These are phyloP conservation scores for Pouteria campechiana DNA, from an alignment of 179 eudicot genomes.

Conservation along the genomic window DNA sequence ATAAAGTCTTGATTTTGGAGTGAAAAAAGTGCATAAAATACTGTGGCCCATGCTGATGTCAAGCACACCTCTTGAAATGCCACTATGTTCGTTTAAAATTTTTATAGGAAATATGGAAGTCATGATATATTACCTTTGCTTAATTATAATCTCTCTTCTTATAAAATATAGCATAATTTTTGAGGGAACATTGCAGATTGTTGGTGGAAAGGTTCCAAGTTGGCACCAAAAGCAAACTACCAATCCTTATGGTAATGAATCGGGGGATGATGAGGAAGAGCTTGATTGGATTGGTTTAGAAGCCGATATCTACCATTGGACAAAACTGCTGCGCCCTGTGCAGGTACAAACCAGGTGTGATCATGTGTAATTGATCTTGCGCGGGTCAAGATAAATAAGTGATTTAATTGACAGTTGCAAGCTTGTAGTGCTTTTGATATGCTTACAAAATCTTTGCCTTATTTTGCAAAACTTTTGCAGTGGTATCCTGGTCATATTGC, in stretches of 20 bases:
- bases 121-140: background rate
- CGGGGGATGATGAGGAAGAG: conserved; percentile 22
- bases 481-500: conserved; percentile 99
- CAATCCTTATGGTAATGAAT: conserved; percentile 10
- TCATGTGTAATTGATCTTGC: background rate
- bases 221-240: conserved; percentile 23
- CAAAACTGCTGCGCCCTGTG: conserved; percentile 78
- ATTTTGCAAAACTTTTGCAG: conserved; percentile 22
- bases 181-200: conserved; percentile 37
- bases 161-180: too few relatives aligned
- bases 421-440: background rate
- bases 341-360: conserved; percentile 38
- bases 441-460: background rate
- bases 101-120: too few relatives aligned
- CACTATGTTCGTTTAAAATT: too few relatives aligned
- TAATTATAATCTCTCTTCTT: too few relatives aligned
- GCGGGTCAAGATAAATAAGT: too few relatives aligned
- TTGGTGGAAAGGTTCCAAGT: conserved; percentile 43
- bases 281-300: conserved; percentile 70
- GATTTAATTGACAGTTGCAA: too few relatives aligned
- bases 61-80: too few relatives aligned
- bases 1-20: too few relatives aligned
- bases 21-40: too few relatives aligned
- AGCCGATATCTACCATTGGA: conserved; percentile 78
- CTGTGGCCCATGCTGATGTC: too few relatives aligned